phyloP scores from a whole-genome alignment of 257 asterid species.

The Oldenlandia corymbosa region DNA sequence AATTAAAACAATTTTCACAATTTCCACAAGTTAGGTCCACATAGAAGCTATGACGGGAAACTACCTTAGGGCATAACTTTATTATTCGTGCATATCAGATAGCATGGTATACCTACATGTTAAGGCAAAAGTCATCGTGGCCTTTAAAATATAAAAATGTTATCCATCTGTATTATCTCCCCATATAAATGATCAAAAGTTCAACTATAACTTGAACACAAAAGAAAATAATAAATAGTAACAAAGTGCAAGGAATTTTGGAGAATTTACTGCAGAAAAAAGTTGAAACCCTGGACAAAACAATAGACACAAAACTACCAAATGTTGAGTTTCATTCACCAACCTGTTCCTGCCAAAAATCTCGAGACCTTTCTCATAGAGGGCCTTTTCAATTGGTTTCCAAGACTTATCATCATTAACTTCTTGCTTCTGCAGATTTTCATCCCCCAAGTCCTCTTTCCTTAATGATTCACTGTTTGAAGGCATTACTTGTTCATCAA shows the following conservation, averaged over 20 bases:
- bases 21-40: neutral
- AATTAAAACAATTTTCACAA: neutral
- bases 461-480: slow-evolving; percentile 39
- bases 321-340: slow-evolving; percentile 19
- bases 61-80: neutral
- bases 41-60: neutral
- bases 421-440: slow-evolving; percentile 42
- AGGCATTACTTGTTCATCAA: slow-evolving; percentile 22
- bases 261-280: neutral
- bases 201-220: too few species aligned
- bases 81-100: too few species aligned
- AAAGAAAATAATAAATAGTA: neutral
- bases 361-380: slow-evolving; percentile 82
- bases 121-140: neutral
- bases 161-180: neutral
- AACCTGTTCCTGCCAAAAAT: slow-evolving; percentile 92
- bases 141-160: neutral
- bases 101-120: neutral
- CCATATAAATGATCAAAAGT: too few species aligned
- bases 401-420: slow-evolving; percentile 45
- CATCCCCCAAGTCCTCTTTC: slow-evolving; percentile 48
- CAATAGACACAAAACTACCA: slow-evolving; percentile 10
- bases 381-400: slow-evolving; percentile 83
- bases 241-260: slow-evolving; percentile 1
- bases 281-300: neutral